Evolutionary conservation across 2,329 filamentous ascomycete genomes (phyloP).

Genomic region (Xenoacremonium recifei): DNA sequence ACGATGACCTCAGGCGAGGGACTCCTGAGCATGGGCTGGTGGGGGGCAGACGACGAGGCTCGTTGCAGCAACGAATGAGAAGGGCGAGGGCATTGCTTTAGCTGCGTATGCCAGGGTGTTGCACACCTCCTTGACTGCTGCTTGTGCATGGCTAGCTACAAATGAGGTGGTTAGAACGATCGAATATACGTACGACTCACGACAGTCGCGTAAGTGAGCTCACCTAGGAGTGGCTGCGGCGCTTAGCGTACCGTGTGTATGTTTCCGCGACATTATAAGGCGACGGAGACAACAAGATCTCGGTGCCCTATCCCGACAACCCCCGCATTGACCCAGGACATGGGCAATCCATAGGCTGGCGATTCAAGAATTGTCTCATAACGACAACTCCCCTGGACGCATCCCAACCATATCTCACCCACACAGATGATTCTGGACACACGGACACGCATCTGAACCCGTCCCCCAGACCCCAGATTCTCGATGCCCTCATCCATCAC

Average conservation of each 20-base stretch:
- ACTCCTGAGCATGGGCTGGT: background rate
- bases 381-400: too few relatives aligned
- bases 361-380: constrained; percentile 1
- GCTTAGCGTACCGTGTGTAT: background rate
- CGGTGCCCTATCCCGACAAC: background rate
- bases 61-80: background rate
- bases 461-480: background rate
- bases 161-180: constrained; percentile 6
- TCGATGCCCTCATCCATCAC: background rate
- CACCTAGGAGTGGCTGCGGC: background rate
- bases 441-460: too few relatives aligned
- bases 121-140: background rate
- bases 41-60: background rate
- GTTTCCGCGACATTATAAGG: background rate
- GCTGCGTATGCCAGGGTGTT: background rate
- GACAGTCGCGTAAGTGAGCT: too few relatives aligned
- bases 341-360: constrained; percentile 1
- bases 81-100: background rate
- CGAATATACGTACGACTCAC: too few relatives aligned
- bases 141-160: constrained; percentile 1
- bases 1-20: too few relatives aligned
- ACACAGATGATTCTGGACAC: too few relatives aligned
- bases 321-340: background rate
- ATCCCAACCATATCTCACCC: too few relatives aligned
- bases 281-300: background rate